phyloP scores from a whole-genome alignment of 2,329 filamentous ascomycete species.

The Taxawa tesnikishii region DNA sequence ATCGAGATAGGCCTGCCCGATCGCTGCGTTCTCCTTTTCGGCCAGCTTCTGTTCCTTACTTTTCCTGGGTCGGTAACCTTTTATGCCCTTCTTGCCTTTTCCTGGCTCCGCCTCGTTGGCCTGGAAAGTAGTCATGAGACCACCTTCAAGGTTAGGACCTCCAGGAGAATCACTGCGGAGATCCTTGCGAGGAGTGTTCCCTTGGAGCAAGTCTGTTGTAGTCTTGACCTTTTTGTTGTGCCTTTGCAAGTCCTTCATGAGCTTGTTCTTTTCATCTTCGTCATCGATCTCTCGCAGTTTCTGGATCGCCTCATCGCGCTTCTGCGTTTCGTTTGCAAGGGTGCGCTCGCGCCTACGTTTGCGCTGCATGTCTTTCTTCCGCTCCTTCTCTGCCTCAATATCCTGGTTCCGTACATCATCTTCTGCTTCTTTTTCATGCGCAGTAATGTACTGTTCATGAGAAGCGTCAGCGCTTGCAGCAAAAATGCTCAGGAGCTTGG shows the following conservation, averaged over 20 bases:
- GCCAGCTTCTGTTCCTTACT: slow-evolving; percentile 64
- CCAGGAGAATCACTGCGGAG: slow-evolving; percentile 57
- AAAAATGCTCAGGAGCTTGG: slow-evolving; percentile 48
- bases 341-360: slow-evolving; percentile 93
- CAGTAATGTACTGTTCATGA: slow-evolving; percentile 61
- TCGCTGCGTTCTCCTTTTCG: slow-evolving; percentile 66
- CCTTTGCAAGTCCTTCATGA: slow-evolving; percentile 74
- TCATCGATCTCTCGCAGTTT: slow-evolving; percentile 69
- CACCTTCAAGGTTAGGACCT: slow-evolving; percentile 72
- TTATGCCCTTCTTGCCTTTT: slow-evolving; percentile 8
- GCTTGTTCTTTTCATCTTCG: slow-evolving; percentile 67
- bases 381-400: slow-evolving; percentile 88
- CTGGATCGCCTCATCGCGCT: slow-evolving; percentile 67
- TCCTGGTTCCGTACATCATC: slow-evolving; percentile 83
- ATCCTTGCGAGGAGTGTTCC: slow-evolving; percentile 64
- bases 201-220: slow-evolving; percentile 76
- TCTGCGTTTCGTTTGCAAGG: slow-evolving; percentile 74
- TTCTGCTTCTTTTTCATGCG: slow-evolving; percentile 69
- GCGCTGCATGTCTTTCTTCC: slow-evolving; percentile 99
- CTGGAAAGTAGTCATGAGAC: slow-evolving; percentile 75
- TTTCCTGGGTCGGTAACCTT: slow-evolving; percentile 59
- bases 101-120: slow-evolving; percentile 15
- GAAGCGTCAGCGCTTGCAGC: slow-evolving; percentile 56
- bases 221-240: slow-evolving; percentile 87
- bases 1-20: slow-evolving; percentile 73